A percentile compares a stretch with the other conserved stretches of the same genome.
Conservation (phyloP, 345 rosid species). For the Syzygium aqueum region DNA sequence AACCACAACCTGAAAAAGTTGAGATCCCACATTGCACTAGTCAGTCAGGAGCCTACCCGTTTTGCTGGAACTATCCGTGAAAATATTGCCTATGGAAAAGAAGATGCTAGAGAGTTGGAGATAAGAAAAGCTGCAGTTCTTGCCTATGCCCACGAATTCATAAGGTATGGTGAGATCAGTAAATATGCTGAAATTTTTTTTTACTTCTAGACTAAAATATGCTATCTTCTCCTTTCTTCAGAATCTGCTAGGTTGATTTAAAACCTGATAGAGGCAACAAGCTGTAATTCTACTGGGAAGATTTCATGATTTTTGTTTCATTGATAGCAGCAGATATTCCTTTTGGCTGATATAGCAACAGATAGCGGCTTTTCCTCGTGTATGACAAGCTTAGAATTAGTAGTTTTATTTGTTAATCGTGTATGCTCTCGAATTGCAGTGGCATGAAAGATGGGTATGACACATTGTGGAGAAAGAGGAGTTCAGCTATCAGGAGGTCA, state of each 20-base stretch:
- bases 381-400: neutral
- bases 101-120: slow-evolving; percentile 40
- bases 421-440: slow-evolving; percentile 9
- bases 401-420: neutral
- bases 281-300: neutral
- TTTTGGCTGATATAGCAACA: neutral
- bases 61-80: slow-evolving; percentile 59
- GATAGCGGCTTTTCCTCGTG: neutral
- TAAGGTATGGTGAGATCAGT: slow-evolving; percentile 23
- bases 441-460: slow-evolving; percentile 65
- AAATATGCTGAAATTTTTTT: neutral
- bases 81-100: slow-evolving; percentile 46
- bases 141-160: slow-evolving; percentile 62
- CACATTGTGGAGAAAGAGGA: slow-evolving; percentile 61
- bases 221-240: neutral
- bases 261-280: neutral
- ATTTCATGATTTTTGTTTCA: neutral
- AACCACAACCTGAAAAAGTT: slow-evolving; percentile 32
- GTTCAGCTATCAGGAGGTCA: slow-evolving; percentile 70
- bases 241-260: neutral
- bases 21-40: slow-evolving; percentile 50
- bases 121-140: slow-evolving; percentile 39
- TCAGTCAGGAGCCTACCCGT: slow-evolving; percentile 62
- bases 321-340: neutral
- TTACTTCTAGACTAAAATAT: neutral